Base-by-base conservation (phyloP, 192 early-diverging fungal species). In the Coemansia sp. region DNA sequence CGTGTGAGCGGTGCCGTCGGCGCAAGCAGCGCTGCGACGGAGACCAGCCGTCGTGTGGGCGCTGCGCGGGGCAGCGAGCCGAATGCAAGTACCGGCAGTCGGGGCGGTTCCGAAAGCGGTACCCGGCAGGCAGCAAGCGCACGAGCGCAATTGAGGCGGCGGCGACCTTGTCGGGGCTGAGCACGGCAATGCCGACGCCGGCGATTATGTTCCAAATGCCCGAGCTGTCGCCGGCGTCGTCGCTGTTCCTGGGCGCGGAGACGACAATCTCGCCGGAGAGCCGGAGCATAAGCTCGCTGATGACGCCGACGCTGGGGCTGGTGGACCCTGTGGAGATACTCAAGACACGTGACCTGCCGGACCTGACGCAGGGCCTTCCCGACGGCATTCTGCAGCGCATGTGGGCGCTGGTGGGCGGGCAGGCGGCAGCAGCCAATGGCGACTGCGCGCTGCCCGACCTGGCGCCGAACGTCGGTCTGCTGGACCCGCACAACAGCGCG, bases 21-120 rank as follows among this genome's bases (percentile, higher is more conserved):
- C 76, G 81, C 58, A 84, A 84, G 68, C 76, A 79, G 66, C 62
- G 70, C 34, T 84, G 81, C 68, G 81, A 79, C 49, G 81, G 81
- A n/a, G 76, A 75, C 44, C 76, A 84, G 65, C 81, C 81, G 0
- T 46, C 49, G 11, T 84, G 81, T 58, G 71, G 70, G 6, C 70
- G 77, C 0, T 84, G 81, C 53, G 38, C 43, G n/a, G 68, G 64
- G 40, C 81, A 84, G 46, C 8, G 44, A 18, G 61, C 75, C 22
- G 76, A 79, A 0, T 84, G 81, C 77, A 64, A 27, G 38, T 84
- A 84, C 64, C 53, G 81, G 12, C 70, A 78, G 58, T 84, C 81
- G 2, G 81, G 76, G 22, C 73, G 81, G n/a, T 84, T 82, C 66
- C 80, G 80, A 62, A 82, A 76, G 61, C 80, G 80, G 24, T 71